A percentile compares a stretch with the other conserved stretches of the same genome.
phyloP scores from a whole-genome alignment of 1,139 yeast species.

The Protomyces lactucae-debilis region DNA sequence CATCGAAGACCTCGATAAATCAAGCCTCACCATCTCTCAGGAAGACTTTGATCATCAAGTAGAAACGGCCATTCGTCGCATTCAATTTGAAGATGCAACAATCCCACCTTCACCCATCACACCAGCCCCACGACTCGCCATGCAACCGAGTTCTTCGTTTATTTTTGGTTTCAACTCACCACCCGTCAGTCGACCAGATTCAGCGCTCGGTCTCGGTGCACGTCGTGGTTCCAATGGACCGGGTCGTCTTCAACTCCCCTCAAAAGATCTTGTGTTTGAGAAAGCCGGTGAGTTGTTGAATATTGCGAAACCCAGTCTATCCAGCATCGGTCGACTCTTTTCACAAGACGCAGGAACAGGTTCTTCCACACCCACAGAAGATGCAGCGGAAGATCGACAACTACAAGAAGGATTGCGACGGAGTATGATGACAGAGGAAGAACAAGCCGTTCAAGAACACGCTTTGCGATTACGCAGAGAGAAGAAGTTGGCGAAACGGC shows the following conservation, averaged over 20 bases:
- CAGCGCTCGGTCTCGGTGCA: neutral
- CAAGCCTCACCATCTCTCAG: slow-evolving; percentile 57
- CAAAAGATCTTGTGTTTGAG: slow-evolving; percentile 23
- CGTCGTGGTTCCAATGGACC: neutral
- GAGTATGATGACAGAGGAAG: neutral
- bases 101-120: slow-evolving; percentile 15
- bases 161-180: slow-evolving; percentile 2
- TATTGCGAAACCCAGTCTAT: slow-evolving; percentile 18
- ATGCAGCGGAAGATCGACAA: neutral
- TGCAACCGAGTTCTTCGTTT: slow-evolving; percentile 35
- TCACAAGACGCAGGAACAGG: neutral
- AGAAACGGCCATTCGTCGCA: slow-evolving; percentile 33
- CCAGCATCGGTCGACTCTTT: slow-evolving; percentile 17
- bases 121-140: slow-evolving; percentile 37
- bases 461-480: neutral
- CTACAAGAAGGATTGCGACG: neutral
- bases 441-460: neutral
- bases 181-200: neutral
- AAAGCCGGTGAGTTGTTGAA: slow-evolving; percentile 20
- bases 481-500: neutral
- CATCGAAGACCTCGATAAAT: slow-evolving; percentile 55
- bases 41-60: slow-evolving; percentile 51
- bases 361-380: neutral
- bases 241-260: slow-evolving; percentile 5
- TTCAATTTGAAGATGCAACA: slow-evolving; percentile 15